phyloP scores from a whole-genome alignment of 1,284 basidiomycete genomes.

The Rhodotorula sp. region DNA sequence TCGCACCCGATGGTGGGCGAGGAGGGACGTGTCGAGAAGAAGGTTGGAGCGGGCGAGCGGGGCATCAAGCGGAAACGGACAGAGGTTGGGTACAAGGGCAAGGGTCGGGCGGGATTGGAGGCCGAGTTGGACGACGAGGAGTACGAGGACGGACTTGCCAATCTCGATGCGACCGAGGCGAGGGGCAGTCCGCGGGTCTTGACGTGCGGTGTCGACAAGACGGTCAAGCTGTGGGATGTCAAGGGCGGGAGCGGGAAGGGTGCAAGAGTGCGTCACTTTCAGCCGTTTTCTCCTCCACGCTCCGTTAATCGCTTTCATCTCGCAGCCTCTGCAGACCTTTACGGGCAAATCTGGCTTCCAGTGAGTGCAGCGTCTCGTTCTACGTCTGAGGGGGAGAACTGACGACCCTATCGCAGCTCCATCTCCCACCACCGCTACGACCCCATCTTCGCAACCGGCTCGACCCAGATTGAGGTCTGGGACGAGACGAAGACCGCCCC shows the following conservation, averaged over 20 bases:
- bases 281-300: constrained; percentile 25
- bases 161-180: constrained; percentile 21
- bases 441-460: constrained; percentile 88
- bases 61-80: constrained; percentile 34
- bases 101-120: constrained; percentile 29
- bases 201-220: constrained; percentile 87
- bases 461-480: constrained; percentile 92
- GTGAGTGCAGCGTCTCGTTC: constrained; percentile 53
- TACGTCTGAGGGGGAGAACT: not conserved
- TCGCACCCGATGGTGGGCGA: constrained; percentile 48
- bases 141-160: constrained; percentile 15
- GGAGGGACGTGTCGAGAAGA: constrained; percentile 40
- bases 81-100: constrained; percentile 38
- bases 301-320: constrained; percentile 35
- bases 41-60: constrained; percentile 39
- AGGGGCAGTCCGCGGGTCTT: constrained; percentile 66
- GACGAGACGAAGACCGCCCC: constrained; percentile 79
- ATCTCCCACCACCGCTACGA: constrained; percentile 91
- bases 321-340: constrained; percentile 68
- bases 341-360: constrained; percentile 84
- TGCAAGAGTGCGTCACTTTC: constrained; percentile 20
- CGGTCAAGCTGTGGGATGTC: constrained; percentile 84
- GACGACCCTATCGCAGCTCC: constrained; percentile 57
- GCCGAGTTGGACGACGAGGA: constrained; percentile 38
- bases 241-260: constrained; percentile 48